phyloP scores from a whole-genome alignment of 805 yeast genomes.

The Ogataea henricii region DNA sequence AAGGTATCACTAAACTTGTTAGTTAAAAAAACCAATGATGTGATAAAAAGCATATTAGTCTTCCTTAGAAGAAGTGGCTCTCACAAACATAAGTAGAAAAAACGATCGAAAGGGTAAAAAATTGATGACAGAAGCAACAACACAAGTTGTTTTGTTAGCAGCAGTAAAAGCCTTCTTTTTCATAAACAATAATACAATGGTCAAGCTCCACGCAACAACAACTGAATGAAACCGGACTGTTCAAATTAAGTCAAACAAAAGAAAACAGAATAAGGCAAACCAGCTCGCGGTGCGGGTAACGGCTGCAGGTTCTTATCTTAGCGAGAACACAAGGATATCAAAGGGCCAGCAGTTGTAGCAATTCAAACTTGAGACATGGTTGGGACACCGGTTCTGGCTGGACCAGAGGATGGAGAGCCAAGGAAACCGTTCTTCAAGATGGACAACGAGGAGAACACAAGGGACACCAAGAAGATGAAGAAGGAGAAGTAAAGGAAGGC shows the following conservation, averaged over 20 bases:
- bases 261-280: conserved; percentile 5
- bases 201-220: conserved; percentile 3
- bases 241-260: conserved; percentile 8
- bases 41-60: conserved; percentile 3
- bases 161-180: conserved; percentile 7
- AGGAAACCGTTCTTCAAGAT: conserved; percentile 59
- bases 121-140: conserved; percentile 7
- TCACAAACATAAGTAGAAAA: neutral
- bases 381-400: conserved; percentile 83
- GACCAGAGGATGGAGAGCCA: conserved; percentile 53
- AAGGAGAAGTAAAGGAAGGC: conserved; percentile 86
- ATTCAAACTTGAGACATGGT: conserved; percentile 82
- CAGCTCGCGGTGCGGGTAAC: neutral
- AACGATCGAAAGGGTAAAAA: conserved; percentile 11
- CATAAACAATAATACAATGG: conserved; percentile 10
- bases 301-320: conserved; percentile 1
- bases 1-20: conserved; percentile 5
- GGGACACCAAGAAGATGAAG: conserved; percentile 69
- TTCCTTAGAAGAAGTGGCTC: neutral
- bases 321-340: conserved; percentile 10
- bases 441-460: conserved; percentile 49
- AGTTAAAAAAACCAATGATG: conserved; percentile 2
- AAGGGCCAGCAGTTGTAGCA: neutral
- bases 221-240: conserved; percentile 1
- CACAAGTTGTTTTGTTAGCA: conserved; percentile 4